phyloP scores from a whole-genome alignment of 2,329 filamentous ascomycete species.

The Didymella arachidicola region DNA sequence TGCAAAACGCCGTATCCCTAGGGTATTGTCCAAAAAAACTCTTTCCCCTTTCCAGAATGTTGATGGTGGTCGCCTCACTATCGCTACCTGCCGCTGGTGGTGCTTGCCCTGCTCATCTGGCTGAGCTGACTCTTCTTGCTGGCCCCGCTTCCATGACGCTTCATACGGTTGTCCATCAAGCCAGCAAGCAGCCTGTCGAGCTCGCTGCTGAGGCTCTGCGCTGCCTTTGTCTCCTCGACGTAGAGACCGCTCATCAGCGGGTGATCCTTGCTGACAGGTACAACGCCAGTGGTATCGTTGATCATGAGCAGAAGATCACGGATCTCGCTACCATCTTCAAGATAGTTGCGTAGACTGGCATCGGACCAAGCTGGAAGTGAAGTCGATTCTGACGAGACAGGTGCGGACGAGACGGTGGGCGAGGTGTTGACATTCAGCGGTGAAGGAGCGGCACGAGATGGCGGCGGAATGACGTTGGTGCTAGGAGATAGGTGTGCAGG shows the following conservation, averaged over 20 bases:
- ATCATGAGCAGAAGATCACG: constrained; percentile 90
- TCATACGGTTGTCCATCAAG: constrained; percentile 67
- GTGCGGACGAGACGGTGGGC: constrained; percentile 38
- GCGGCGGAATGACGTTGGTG: constrained; percentile 32
- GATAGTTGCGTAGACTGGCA: constrained; percentile 81
- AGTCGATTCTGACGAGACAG: constrained; percentile 54
- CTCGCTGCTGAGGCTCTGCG: constrained; percentile 88
- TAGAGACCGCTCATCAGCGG: constrained; percentile 83
- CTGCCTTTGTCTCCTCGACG: constrained; percentile 82
- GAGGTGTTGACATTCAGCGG: constrained; percentile 28
- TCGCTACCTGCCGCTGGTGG: constrained; percentile 2
- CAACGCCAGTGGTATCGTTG: constrained; percentile 86
- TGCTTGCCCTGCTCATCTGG: constrained; percentile 8
- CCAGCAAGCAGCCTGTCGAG: constrained; percentile 86
- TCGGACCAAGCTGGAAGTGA: constrained; percentile 82
- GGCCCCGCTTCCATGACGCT: constrained; percentile 13
- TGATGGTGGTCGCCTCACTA: not conserved
- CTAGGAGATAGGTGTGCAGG: constrained; percentile 35
- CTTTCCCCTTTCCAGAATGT: not conserved
- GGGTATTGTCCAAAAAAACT: constrained; percentile 15
- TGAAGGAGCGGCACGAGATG: constrained; percentile 50
- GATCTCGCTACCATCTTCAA: constrained; percentile 88
- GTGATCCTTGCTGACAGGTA: constrained; percentile 82
- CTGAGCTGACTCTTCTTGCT: constrained; percentile 18
- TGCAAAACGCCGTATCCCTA: constrained; percentile 14